These are phyloP conservation scores for Margaritispora aquatica DNA, from an alignment of 495 filamentous ascomycete genomes.

Conservation along the genomic window DNA sequence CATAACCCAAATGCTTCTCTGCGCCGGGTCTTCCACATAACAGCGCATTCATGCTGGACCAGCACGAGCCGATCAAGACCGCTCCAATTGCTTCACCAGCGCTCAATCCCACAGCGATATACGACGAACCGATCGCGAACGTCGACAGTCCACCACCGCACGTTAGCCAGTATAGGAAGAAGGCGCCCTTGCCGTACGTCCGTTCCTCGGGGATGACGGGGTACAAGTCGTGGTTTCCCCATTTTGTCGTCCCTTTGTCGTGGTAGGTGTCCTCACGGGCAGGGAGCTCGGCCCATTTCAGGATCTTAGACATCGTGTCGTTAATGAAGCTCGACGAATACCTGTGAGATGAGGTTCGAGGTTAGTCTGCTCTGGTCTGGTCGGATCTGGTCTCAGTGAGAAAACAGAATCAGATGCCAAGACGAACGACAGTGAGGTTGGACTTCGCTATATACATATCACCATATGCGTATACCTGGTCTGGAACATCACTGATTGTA, in stretches of 20 bases:
- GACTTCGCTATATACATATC: background rate
- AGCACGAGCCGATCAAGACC: background rate
- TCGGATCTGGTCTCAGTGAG: background rate
- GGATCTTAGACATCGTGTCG: conserved; percentile 1
- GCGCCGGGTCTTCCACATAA: background rate
- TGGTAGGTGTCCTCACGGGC: conserved; percentile 6
- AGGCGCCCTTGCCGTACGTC: conserved; percentile 6
- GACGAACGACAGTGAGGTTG: background rate
- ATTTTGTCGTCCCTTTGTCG: conserved; percentile 8
- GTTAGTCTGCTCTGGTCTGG: no score
- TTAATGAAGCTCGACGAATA: no score
- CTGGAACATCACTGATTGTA: no score
- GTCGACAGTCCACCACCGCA: conserved; percentile 12
- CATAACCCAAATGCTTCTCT: conserved; percentile 9
- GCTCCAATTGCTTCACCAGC: conserved; percentile 6
- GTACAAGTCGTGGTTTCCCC: conserved; percentile 10
- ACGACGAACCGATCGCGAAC: conserved; percentile 9
- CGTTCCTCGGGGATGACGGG: conserved; percentile 2
- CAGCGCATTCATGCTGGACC: conserved; percentile 2
- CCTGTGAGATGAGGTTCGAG: no score
- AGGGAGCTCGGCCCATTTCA: conserved; percentile 9
- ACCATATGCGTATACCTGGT: background rate
- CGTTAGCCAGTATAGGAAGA: conserved; percentile 4
- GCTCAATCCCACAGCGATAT: conserved; percentile 7
- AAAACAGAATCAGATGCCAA: background rate